phyloP scores from a whole-genome alignment of 768 basidiomycete genomes.

The Dentipellis sp. region DNA sequence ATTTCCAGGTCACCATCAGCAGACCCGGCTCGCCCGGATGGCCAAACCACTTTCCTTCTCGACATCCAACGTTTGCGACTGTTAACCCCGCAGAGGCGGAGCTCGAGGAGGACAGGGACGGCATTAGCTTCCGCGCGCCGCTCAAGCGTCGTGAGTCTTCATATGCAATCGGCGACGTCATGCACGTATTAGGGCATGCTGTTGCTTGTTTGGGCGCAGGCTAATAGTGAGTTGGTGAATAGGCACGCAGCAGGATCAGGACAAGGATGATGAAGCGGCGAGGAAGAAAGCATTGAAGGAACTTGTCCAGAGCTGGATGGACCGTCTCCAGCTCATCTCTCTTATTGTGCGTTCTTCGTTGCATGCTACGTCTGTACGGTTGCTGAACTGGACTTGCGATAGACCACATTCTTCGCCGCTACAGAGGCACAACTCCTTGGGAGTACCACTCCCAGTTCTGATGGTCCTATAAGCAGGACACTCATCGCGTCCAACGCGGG shows the following conservation, averaged over 20 bases:
- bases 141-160: not conserved
- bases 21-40: not conserved
- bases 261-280: constrained; percentile 36
- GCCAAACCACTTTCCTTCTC: not conserved
- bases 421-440: constrained; percentile 5
- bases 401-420: constrained; percentile 12
- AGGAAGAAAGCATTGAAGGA: constrained; percentile 37
- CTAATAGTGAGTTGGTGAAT: not conserved
- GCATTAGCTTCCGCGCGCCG: not conserved
- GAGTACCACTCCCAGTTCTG: not conserved
- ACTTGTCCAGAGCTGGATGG: constrained; percentile 13
- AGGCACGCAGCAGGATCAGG: constrained; percentile 43
- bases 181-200: too few relatives aligned
- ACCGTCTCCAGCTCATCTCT: constrained; percentile 11
- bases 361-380: not conserved
- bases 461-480: not conserved
- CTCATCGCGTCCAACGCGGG: constrained; percentile 1
- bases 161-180: too few relatives aligned
- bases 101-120: not conserved
- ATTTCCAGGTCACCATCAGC: not conserved
- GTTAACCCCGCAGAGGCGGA: not conserved
- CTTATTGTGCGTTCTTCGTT: constrained; percentile 4
- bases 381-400: not conserved
- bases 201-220: too few relatives aligned
- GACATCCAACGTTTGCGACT: not conserved